These are phyloP conservation scores for Rhizopogon parksii DNA, from an alignment of 1,284 basidiomycete genomes.

Conservation along the genomic window DNA sequence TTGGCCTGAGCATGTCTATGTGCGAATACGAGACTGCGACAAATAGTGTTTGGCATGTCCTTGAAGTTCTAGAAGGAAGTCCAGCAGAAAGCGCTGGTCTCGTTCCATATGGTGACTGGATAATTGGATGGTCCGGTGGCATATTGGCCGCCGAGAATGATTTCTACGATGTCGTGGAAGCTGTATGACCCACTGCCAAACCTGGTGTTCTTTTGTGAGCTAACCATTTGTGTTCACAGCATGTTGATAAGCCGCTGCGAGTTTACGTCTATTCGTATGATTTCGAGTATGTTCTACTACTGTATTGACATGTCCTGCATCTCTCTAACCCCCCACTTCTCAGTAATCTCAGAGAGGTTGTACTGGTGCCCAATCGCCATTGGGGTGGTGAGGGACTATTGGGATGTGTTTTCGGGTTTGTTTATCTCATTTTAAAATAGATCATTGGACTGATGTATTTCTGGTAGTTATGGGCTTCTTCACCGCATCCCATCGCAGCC, in stretches of 20 bases:
- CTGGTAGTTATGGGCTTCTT: slow-evolving; percentile 66
- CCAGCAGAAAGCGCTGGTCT: slow-evolving; percentile 88
- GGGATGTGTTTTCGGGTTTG: slow-evolving; percentile 90
- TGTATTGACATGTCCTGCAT: not conserved
- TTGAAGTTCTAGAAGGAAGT: slow-evolving; percentile 93
- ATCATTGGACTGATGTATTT: slow-evolving; percentile 2
- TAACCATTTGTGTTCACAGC: slow-evolving; percentile 38
- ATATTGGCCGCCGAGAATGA: slow-evolving; percentile 89
- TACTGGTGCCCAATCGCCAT: slow-evolving; percentile 87
- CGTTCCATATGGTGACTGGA: slow-evolving; percentile 85
- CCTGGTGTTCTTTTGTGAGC: not conserved
- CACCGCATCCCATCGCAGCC: slow-evolving; percentile 81
- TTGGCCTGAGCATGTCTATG: slow-evolving; percentile 89
- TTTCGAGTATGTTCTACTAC: slow-evolving; percentile 72
- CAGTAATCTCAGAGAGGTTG: slow-evolving; percentile 86
- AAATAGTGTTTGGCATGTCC: slow-evolving; percentile 96
- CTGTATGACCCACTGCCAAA: slow-evolving; percentile 42
- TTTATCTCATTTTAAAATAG: slow-evolving; percentile 12
- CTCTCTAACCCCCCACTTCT: slow-evolving; percentile 11
- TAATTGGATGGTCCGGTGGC: slow-evolving; percentile 93
- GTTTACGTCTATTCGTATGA: slow-evolving; percentile 97
- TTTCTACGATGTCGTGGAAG: slow-evolving; percentile 95
- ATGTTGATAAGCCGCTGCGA: slow-evolving; percentile 86
- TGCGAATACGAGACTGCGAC: slow-evolving; percentile 83
- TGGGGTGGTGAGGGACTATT: slow-evolving; percentile 94